A percentile compares a stretch with the other conserved stretches of the same genome.
Conservation (phyloP, 495 filamentous ascomycete genomes). For the Aspergillus olivimuriae region DNA sequence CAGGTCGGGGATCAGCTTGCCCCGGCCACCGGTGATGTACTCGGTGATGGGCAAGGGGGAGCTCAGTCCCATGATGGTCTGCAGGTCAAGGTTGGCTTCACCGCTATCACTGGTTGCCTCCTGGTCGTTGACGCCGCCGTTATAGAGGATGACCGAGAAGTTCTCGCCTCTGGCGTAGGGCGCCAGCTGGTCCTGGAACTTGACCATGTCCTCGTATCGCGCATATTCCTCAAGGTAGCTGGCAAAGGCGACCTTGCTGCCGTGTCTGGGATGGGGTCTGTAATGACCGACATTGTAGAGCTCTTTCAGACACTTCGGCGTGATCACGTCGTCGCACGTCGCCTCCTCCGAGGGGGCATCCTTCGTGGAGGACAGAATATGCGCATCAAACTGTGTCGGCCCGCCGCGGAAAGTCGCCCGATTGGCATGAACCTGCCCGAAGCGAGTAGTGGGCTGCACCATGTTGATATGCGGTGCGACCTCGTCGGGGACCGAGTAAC, state of each 20-base stretch:
- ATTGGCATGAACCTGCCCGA: constrained; percentile 42
- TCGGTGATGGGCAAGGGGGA: constrained; percentile 56
- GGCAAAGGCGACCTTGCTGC: constrained; percentile 53
- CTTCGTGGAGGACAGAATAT: constrained; percentile 12
- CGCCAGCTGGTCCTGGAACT: constrained; percentile 48
- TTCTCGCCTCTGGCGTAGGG: constrained; percentile 51
- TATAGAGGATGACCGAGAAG: constrained; percentile 56
- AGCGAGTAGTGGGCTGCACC: constrained; percentile 52
- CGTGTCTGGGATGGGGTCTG: constrained; percentile 25
- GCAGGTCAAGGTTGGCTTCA: constrained; percentile 74
- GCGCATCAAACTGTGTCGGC: constrained; percentile 16
- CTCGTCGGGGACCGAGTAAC: constrained; percentile 52
- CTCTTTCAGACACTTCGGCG: constrained; percentile 52
- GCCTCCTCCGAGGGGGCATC: constrained; percentile 14
- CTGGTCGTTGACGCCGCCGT: constrained; percentile 51
- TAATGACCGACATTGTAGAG: constrained; percentile 57
- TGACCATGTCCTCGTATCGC: constrained; percentile 49
- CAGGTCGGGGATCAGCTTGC: constrained; percentile 55
- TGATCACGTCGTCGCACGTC: constrained; percentile 41
- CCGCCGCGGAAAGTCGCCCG: constrained; percentile 26
- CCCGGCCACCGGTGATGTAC: constrained; percentile 62
- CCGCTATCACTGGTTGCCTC: constrained; percentile 39
- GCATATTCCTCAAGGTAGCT: constrained; percentile 66
- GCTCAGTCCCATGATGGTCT: constrained; percentile 58
- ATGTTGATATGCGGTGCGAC: constrained; percentile 43